Conservation (phyloP, 78 protist genomes). For the Isochrysis galbana region DNA sequence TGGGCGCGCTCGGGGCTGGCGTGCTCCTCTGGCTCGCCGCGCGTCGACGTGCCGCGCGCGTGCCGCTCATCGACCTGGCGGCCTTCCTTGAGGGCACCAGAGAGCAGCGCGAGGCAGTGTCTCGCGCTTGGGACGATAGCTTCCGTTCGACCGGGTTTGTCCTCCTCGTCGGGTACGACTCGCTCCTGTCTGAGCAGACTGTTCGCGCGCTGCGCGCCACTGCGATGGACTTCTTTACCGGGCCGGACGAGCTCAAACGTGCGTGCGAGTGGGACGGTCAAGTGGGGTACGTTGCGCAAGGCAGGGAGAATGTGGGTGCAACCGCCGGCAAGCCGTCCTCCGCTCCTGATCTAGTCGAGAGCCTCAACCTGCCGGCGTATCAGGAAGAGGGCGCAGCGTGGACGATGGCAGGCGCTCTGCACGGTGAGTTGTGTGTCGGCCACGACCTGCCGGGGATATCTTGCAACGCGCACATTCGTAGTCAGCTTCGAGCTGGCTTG, state of each 20-base stretch:
- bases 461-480: too few relatives aligned
- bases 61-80: too few relatives aligned
- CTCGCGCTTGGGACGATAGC: neutral
- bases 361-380: neutral
- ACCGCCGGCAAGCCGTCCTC: neutral
- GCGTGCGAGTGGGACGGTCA: neutral
- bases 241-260: neutral
- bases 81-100: too few relatives aligned
- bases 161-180: neutral
- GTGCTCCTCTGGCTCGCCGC: too few relatives aligned
- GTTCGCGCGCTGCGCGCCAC: neutral
- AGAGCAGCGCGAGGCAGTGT: too few relatives aligned
- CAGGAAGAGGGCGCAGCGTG: neutral
- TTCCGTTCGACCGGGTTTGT: neutral
- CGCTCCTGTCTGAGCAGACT: neutral
- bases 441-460: too few relatives aligned
- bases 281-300: neutral
- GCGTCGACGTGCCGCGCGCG: too few relatives aligned
- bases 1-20: too few relatives aligned
- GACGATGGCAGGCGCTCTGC: neutral
- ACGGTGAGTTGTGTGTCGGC: too few relatives aligned
- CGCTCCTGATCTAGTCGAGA: neutral
- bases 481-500: too few relatives aligned
- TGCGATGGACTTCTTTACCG: neutral
- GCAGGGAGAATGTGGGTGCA: neutral